phyloP scores from a whole-genome alignment of 2,329 filamentous ascomycete genomes.

The Aspergillus viridinutans region DNA sequence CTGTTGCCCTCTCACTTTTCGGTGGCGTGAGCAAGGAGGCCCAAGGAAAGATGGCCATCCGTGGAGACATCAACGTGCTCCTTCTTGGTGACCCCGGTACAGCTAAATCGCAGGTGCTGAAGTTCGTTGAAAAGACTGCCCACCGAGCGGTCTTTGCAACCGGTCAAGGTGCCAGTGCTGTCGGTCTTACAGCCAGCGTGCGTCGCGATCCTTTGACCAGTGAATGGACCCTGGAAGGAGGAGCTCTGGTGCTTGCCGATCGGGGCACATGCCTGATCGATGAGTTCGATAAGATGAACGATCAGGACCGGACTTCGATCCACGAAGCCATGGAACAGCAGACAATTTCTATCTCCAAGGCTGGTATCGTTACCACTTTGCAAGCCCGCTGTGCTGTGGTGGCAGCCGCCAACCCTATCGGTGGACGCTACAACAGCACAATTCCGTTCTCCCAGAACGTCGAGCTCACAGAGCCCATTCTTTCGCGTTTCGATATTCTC shows the following conservation, averaged over 20 bases:
- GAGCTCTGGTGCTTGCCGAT: constrained; percentile 90
- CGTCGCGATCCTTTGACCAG: constrained; percentile 90
- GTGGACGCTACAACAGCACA: constrained; percentile 93
- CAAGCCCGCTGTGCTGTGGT: constrained; percentile 96
- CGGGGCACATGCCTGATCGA: constrained; percentile 94
- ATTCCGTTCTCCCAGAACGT: constrained; percentile 96
- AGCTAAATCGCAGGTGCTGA: constrained; percentile 94
- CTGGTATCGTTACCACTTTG: constrained; percentile 94
- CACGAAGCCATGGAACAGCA: constrained; percentile 99
- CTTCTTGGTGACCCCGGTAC: constrained; percentile 96
- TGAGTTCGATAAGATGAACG: constrained; percentile 99
- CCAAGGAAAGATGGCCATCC: constrained; percentile 82
- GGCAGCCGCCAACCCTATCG: constrained; percentile 92
- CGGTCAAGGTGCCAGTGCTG: constrained; percentile 92
- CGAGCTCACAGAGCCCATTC: constrained; percentile 90
- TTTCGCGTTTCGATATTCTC: constrained; percentile 96
- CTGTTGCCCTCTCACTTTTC: constrained; percentile 87
- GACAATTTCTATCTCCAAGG: constrained; percentile 98
- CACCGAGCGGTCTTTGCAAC: constrained; percentile 97
- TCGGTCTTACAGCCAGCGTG: constrained; percentile 95
- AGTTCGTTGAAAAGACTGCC: constrained; percentile 96
- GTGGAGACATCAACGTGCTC: constrained; percentile 96
- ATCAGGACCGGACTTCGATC: constrained; percentile 95
- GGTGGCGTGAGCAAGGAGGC: constrained; percentile 89
- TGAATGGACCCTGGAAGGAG: constrained; percentile 96